Evolutionary conservation across 805 yeast species (phyloP).

Genomic region (Soucietia sequanensis): DNA sequence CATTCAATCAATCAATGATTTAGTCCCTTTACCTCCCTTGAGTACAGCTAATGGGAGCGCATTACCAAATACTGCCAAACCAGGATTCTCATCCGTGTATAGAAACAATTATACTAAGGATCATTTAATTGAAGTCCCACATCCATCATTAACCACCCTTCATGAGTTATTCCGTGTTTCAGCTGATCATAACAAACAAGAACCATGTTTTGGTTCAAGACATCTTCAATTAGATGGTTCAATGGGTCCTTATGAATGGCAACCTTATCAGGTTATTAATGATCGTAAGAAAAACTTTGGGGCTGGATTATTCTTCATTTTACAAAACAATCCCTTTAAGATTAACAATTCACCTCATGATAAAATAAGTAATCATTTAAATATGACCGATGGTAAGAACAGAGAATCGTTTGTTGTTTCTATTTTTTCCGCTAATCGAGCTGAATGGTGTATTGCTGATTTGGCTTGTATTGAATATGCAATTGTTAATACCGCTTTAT

Average conservation of each 20-base stretch:
- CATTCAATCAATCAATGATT: too few species aligned
- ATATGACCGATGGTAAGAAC: slow-evolving; percentile 4
- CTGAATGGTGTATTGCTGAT: slow-evolving; percentile 71
- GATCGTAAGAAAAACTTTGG: slow-evolving; percentile 31
- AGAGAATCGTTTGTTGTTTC: slow-evolving; percentile 50
- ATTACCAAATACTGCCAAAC: slow-evolving; percentile 36
- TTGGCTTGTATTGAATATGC: slow-evolving; percentile 60
- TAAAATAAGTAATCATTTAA: slow-evolving; percentile 17
- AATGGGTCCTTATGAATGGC: slow-evolving; percentile 29
- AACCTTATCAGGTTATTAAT: slow-evolving; percentile 22
- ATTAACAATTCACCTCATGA: slow-evolving; percentile 22
- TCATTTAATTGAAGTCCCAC: slow-evolving; percentile 33
- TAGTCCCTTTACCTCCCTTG: too few species aligned
- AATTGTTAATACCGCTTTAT: slow-evolving; percentile 27
- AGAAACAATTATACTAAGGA: slow-evolving; percentile 33
- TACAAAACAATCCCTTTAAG: slow-evolving; percentile 32
- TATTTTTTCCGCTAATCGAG: slow-evolving; percentile 54
- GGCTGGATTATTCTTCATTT: slow-evolving; percentile 33
- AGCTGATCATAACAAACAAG: slow-evolving; percentile 30
- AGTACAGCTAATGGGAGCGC: too few species aligned
- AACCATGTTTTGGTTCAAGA: slow-evolving; percentile 49
- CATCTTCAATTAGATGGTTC: slow-evolving; percentile 21
- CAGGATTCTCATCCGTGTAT: slow-evolving; percentile 52
- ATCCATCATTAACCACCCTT: slow-evolving; percentile 45
- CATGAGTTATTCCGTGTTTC: slow-evolving; percentile 45